Base-by-base conservation (phyloP, 83 land plant genomes). In the Diphasiastrum complanatum region DNA sequence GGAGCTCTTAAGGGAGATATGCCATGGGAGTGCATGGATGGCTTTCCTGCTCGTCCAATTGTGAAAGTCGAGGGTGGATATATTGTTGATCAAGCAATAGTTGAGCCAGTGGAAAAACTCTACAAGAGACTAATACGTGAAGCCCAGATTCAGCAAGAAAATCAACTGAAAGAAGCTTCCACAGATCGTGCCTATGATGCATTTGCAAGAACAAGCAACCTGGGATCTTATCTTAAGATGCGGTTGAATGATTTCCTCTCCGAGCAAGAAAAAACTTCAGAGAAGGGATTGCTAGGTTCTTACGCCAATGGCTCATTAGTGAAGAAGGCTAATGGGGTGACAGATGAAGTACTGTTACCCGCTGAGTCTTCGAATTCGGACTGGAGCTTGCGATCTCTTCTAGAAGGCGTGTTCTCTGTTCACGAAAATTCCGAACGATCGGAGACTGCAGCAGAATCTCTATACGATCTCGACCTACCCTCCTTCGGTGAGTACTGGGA, bases 401-500 rank as follows among this genome's bases (percentile, higher is more conserved):
- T 25, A 30, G 58, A 54, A 54, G 28, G 33, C n/a, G 58, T 30
- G 34, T 54, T 54, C 58, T 5, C 5, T 5, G 12, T 30, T 6
- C 58, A 26, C 6, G 33, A 54, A 26, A 30, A 25, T 33, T 26
- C 14, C 33, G 58, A 54, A 26, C 30, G 58, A 12, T 54, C 33
- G 16, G 28, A 25, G 5, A 26, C 58, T 6, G 58, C 58, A 19
- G 28, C 33, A 4, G 58, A 54, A 4, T 54, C 58, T 5, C 33
- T 54, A 10, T 3, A 22, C n/a, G 58, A 54, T 28, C 30, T 54
- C 5, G 58, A 54, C 58, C 58, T 54, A 27, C 14, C 4, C 11
- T 4, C 58, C 14, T 54, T 54, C 33, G 29, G 29, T 14, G 58
- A 54, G 33, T 54, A 54, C 58, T 26, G 33, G 33, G 58, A 54